Evolutionary conservation across 1,139 yeast genomes (phyloP).

Genomic region (Candida gigantensis): DNA sequence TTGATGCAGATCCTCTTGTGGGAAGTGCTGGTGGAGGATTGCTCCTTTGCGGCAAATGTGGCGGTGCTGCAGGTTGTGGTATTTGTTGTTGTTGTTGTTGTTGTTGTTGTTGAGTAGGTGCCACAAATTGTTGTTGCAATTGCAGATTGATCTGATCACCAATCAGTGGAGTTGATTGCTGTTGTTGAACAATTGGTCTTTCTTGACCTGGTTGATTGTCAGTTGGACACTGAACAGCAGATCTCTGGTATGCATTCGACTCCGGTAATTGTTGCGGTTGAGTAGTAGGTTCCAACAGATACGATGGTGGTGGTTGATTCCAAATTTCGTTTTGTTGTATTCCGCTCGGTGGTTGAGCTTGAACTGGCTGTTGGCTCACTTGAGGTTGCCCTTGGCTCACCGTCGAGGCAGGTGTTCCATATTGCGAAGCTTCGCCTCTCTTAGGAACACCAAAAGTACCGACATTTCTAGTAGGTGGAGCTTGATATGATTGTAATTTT

Average conservation of each 20-base stretch:
- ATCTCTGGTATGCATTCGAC: constrained; percentile 6
- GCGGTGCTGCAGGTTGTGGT: constrained; percentile 10
- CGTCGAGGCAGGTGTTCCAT: constrained; percentile 5
- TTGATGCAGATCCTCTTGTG: constrained; percentile 7
- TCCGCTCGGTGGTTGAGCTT: neutral
- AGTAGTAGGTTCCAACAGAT: constrained; percentile 7
- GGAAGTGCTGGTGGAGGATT: constrained; percentile 7
- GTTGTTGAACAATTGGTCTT: no score
- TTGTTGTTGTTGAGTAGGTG: constrained; percentile 8
- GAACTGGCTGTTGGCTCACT: constrained; percentile 10
- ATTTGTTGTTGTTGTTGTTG: constrained; percentile 10
- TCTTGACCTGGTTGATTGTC: neutral
- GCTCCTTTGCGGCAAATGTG: constrained; percentile 7
- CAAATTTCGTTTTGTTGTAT: neutral
- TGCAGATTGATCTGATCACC: no score
- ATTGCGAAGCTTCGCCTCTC: constrained; percentile 13
- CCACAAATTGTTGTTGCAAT: constrained; percentile 4
- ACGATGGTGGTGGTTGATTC: constrained; percentile 3
- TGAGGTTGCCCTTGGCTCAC: constrained; percentile 10
- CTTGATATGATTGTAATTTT: constrained; percentile 30
- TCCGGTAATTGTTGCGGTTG: constrained; percentile 12
- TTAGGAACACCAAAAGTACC: constrained; percentile 17
- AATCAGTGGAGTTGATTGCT: no score
- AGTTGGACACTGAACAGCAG: constrained; percentile 5
- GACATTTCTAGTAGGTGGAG: constrained; percentile 42